Conservation (phyloP, 1,139 yeast species). For the Kodamaea ohmeri region DNA sequence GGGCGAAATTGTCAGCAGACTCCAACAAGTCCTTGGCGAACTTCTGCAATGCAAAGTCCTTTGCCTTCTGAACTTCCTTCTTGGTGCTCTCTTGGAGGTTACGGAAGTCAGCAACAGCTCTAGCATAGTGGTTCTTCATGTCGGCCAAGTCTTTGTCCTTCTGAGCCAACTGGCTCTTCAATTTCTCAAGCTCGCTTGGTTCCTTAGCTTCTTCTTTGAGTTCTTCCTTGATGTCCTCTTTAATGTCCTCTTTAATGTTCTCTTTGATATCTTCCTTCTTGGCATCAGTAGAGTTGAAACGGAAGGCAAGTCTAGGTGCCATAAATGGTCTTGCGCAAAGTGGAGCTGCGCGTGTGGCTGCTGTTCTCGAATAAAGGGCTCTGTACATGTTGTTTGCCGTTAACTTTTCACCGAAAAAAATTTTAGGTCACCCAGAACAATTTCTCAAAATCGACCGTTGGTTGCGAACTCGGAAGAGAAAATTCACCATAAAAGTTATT, state of each 20-base stretch:
- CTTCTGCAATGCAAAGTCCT: constrained; percentile 87
- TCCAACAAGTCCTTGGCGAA: constrained; percentile 90
- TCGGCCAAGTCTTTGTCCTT: constrained; percentile 82
- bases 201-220: constrained; percentile 15
- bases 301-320: constrained; percentile 17
- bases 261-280: constrained; percentile 13
- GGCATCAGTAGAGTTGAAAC: constrained; percentile 27
- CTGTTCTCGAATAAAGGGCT: constrained; percentile 28
- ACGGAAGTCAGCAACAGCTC: constrained; percentile 90
- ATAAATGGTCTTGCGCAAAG: constrained; percentile 14
- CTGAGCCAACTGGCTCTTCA: constrained; percentile 54
- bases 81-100: constrained; percentile 89
- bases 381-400: constrained; percentile 27
- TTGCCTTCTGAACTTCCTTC: constrained; percentile 82
- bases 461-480: neutral
- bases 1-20: constrained; percentile 86
- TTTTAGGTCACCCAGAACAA: constrained; percentile 5
- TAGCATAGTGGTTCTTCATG: constrained; percentile 76
- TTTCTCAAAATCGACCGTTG: neutral
- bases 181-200: constrained; percentile 32
- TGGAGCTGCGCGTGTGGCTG: constrained; percentile 20
- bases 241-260: constrained; percentile 11
- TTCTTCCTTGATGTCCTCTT: constrained; percentile 11
- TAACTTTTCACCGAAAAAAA: constrained; percentile 7
- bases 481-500: neutral